phyloP scores from a whole-genome alignment of 177 flowering plant species.

The Telopea speciosissima region DNA sequence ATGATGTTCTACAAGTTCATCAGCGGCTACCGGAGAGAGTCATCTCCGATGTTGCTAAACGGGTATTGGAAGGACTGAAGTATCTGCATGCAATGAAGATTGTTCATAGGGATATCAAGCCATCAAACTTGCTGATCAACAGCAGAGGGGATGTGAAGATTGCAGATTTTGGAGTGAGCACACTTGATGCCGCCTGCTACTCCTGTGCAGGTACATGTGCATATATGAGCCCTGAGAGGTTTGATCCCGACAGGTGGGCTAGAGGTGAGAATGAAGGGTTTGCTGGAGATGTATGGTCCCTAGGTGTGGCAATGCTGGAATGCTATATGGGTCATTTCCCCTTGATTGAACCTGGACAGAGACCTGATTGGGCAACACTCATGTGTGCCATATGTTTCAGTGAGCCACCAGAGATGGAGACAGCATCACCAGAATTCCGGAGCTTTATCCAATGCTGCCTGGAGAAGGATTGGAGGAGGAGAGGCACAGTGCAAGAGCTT shows the following conservation, averaged over 20 bases:
- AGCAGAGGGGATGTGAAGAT: constrained; percentile 42
- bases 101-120: constrained; percentile 62
- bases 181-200: constrained; percentile 9
- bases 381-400: constrained; percentile 45
- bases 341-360: constrained; percentile 30
- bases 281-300: constrained; percentile 53
- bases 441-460: constrained; percentile 36
- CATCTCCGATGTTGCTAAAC: constrained; percentile 25
- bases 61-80: constrained; percentile 38
- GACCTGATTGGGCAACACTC: constrained; percentile 43
- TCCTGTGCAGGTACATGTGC: constrained; percentile 41
- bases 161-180: constrained; percentile 57
- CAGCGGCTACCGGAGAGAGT: constrained; percentile 28
- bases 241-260: constrained; percentile 37
- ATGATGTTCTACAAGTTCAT: constrained; percentile 18
- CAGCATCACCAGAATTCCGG: constrained; percentile 33
- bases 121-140: constrained; percentile 48
- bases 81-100: constrained; percentile 44
- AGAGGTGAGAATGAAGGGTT: constrained; percentile 24
- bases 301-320: constrained; percentile 47
- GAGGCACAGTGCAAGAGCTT: constrained; percentile 39
- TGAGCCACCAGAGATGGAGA: constrained; percentile 28
- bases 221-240: constrained; percentile 64
- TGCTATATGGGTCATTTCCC: constrained; percentile 44
- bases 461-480: constrained; percentile 45